Evolutionary conservation across 106 monocot genomes (phyloP).

Genomic region (Iris macrosiphon): DNA sequence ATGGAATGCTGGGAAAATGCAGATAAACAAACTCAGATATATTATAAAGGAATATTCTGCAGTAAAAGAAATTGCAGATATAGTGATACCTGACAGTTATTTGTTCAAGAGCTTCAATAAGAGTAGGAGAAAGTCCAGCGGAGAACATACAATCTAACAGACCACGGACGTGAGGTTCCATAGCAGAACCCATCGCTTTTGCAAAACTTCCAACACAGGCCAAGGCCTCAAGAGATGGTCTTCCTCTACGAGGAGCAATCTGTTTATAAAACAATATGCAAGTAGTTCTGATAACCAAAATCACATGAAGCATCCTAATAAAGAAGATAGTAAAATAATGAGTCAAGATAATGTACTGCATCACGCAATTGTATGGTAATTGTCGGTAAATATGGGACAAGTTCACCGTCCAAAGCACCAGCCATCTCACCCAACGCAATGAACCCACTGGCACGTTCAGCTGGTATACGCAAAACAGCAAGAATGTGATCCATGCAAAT

Average conservation of each 20-base stretch:
- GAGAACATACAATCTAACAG: conserved; percentile 84
- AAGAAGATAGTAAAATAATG: neutral
- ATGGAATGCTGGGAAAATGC: conserved; percentile 58
- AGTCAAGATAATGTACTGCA: conserved; percentile 52
- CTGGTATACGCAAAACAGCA: conserved; percentile 80
- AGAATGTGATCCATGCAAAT: conserved; percentile 98
- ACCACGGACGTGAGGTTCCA: conserved; percentile 88
- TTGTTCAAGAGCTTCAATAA: conserved; percentile 75
- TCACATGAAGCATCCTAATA: neutral
- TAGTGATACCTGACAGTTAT: conserved; percentile 58
- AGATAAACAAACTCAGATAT: too few species aligned
- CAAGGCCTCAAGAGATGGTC: conserved; percentile 86
- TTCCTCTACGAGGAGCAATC: conserved; percentile 97
- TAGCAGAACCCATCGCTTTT: conserved; percentile 73
- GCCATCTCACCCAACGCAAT: conserved; percentile 98
- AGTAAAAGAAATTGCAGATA: conserved; percentile 7
- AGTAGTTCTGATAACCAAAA: neutral
- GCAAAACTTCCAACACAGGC: conserved; percentile 94
- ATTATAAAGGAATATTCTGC: neutral
- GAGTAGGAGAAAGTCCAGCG: conserved; percentile 65
- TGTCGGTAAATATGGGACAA: conserved; percentile 74
- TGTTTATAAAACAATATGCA: conserved; percentile 9
- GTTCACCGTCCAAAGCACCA: conserved; percentile 90
- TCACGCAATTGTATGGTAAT: conserved; percentile 78
- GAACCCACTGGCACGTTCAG: conserved; percentile 91